Evolutionary conservation across 1,139 yeast species (phyloP), one percentile per base, ranked within the genome.

Genomic region (Taiozyma onychis): DNA sequence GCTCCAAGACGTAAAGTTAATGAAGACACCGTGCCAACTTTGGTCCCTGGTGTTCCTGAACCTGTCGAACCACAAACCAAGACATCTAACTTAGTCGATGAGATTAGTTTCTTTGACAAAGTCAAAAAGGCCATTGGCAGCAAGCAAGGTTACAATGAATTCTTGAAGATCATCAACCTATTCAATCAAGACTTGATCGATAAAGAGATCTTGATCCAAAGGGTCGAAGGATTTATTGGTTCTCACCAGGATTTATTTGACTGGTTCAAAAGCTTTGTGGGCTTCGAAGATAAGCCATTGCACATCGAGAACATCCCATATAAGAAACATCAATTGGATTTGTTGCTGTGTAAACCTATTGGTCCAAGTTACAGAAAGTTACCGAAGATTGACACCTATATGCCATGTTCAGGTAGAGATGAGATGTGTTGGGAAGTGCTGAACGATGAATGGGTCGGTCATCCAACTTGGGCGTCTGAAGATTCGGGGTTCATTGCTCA

Each of bases 401-500:
- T 91, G 97, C 98, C 98, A 21, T 91, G 98, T 64, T 88, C 97
- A 10, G 99, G 99, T 26, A 81, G 99, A 60, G 99, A 95, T 68
- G 98, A 91, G 64, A 88, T 95, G 95, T 95, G 99, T 66, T 91
- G 98, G 98, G 98, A 93, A 66, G 97, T 93, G 27, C 77, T 95
- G 60, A 93, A 93, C 67, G 99, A 93, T 66, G 98, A 93, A 69
- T 95, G 98, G 98, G 98, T 93, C 27, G 97, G 97, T 3, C 98
- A 91, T 68, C 99, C 99, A 39, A 95, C 97, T 7, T 95, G 99
- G 99, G 99, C 98, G 1, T 91, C 98, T 1, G 99, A 93, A 68
- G 99, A 95, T 66, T 88, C 97, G 26, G 99, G 99, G 0, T 93
- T 91, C 64, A 91, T 93, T 65, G 97, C 99, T 18, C 99, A 95